Percentiles rank a stretch among this genome's conserved stretches.
Conservation (phyloP, 2,329 filamentous ascomycete genomes). For the Fusarium drepaniforme region DNA sequence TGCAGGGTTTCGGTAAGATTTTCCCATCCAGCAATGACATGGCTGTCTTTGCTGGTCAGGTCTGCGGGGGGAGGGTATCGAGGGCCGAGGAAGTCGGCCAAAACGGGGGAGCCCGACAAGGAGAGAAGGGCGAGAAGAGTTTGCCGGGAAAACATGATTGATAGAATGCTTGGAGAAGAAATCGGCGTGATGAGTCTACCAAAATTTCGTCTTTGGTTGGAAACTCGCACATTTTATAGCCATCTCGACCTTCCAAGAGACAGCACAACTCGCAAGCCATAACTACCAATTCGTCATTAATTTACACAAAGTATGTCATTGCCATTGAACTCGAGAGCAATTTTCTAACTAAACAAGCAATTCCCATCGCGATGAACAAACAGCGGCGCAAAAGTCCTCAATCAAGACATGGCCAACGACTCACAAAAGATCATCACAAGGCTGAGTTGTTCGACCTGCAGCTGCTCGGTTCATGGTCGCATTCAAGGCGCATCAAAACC, state of each 20-base stretch:
- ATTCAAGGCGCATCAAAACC: background rate
- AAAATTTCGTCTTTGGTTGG: background rate
- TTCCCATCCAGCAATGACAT: slow-evolving; percentile 7
- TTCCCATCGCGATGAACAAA: background rate
- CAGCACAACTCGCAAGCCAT: background rate
- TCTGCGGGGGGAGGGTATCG: slow-evolving; percentile 21
- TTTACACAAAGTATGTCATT: background rate
- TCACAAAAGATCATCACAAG: background rate
- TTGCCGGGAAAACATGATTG: background rate
- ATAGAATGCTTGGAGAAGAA: background rate
- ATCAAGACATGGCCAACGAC: background rate
- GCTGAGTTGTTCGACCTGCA: background rate
- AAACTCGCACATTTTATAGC: background rate
- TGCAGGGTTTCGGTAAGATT: background rate
- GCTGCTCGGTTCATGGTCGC: background rate
- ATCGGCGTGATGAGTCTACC: background rate
- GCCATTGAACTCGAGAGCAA: background rate
- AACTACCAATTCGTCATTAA: background rate
- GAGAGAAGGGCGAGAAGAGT: background rate
- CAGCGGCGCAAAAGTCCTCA: background rate
- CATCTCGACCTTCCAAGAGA: background rate
- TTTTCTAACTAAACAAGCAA: background rate
- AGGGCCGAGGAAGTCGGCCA: slow-evolving; percentile 17
- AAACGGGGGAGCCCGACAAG: background rate
- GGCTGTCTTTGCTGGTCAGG: slow-evolving; percentile 13